Evolutionary conservation across 176 grass and related monocot genomes (phyloP), one percentile per base, ranked within the genome.

Genomic region (Pontederia paniculata): DNA sequence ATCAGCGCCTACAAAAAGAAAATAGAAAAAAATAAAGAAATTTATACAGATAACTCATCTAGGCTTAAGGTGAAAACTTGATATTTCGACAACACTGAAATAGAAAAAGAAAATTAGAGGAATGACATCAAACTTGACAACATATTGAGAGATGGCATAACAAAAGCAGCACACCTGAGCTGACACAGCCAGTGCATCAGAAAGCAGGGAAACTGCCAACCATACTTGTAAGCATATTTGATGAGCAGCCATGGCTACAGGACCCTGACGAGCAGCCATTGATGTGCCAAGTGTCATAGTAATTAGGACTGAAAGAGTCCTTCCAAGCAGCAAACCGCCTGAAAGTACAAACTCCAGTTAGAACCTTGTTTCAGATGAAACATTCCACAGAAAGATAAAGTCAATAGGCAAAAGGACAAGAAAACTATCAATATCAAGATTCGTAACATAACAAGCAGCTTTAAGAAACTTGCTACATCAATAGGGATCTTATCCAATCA

Each of bases 201-300:
- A 74, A 62, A 86, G 83, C 69, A 86, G 59, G 58, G 84, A 88
- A 57, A 88, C 89, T 62, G 84, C 89, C 65, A 95, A 63, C 89
- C 89, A 95, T 75, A 96, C 76, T 89, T 96, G 91, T 60, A 96
- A 89, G 66, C 91, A 96, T 44, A 96, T 83, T 72, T 96, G 91
- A 80, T 96, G 91, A 77, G 84, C 91, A 10, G 85, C 82, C 91
- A 96, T 96, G 54, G 85, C 85, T 59, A 81, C 60, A 75, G 85
- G 91, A 22, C 91, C 91, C 76, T 86, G 91, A 48, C 91, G 74
- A 63, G 91, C 86, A 65, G 91, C 85, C 91, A 96, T 96, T 60
- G 91, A 85, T 70, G 91, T 96, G 58, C 85, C 91, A 71, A 96
- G 78, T 28, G 91, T 96, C 79, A 86, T 78, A 11, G 91, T 89